phyloP scores from a whole-genome alignment of 345 rosid species.

The Orychophragmus violaceus region DNA sequence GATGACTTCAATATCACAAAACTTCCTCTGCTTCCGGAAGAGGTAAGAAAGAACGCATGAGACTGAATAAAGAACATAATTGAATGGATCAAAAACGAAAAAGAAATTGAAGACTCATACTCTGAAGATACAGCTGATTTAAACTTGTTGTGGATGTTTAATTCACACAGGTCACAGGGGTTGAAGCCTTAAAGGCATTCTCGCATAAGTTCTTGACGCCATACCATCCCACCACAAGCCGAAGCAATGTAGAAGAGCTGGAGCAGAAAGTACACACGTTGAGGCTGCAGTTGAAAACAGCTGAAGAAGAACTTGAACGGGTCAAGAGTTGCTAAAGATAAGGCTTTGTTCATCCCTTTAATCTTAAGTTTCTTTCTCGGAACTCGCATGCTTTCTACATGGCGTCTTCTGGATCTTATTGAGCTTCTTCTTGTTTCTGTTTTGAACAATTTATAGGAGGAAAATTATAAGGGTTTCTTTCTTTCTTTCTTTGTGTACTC shows the following conservation, averaged over 20 bases:
- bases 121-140: not conserved
- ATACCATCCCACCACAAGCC: constrained; percentile 42
- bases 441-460: constrained; percentile 20
- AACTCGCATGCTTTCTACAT: constrained; percentile 8
- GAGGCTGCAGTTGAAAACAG: constrained; percentile 46
- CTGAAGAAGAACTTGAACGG: constrained; percentile 70
- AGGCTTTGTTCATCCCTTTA: constrained; percentile 21
- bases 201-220: constrained; percentile 58
- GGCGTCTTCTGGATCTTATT: constrained; percentile 14
- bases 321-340: constrained; percentile 53
- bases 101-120: not conserved
- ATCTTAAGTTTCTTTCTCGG: constrained; percentile 7
- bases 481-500: not conserved
- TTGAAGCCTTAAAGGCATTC: constrained; percentile 72
- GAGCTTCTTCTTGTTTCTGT: not conserved
- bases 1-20: constrained; percentile 95
- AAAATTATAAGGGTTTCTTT: not conserved
- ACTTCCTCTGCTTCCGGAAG: constrained; percentile 87
- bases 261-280: constrained; percentile 48
- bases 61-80: not conserved
- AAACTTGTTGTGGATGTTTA: not conserved
- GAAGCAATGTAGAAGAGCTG: constrained; percentile 48
- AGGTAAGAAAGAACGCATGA: constrained; percentile 46
- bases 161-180: constrained; percentile 81
- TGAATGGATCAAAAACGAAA: no score